These are phyloP conservation scores for Pichia sp. DNA, from an alignment of 1,139 yeast genomes.

Conservation along the genomic window DNA sequence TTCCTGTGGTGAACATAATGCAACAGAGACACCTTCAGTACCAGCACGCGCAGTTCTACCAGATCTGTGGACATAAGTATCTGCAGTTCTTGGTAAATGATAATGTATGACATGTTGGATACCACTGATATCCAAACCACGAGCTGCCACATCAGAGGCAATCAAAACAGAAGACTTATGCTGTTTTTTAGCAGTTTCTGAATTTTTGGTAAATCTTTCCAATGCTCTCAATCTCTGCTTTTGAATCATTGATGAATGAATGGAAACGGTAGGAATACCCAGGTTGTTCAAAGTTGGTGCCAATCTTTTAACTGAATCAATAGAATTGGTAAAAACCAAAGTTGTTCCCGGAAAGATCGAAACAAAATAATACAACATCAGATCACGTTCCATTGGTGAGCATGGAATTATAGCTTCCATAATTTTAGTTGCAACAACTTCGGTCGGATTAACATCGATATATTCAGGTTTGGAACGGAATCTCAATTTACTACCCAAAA, in stretches of 20 bases:
- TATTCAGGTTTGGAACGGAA: slow-evolving; percentile 54
- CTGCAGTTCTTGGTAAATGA: slow-evolving; percentile 92
- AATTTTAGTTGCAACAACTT: slow-evolving; percentile 65
- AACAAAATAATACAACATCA: slow-evolving; percentile 80
- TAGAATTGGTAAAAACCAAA: slow-evolving; percentile 86
- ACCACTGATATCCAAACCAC: slow-evolving; percentile 90
- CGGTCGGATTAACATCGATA: slow-evolving; percentile 84
- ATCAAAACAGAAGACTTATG: slow-evolving; percentile 62
- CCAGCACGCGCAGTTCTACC: slow-evolving; percentile 99
- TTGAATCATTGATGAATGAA: slow-evolving; percentile 94
- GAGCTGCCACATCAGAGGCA: slow-evolving; percentile 97
- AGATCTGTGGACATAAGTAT: slow-evolving; percentile 88
- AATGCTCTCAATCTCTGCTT: slow-evolving; percentile 82
- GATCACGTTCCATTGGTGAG: slow-evolving; percentile 83
- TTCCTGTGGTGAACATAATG: slow-evolving; percentile 91
- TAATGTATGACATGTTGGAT: slow-evolving; percentile 95
- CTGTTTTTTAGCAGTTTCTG: slow-evolving; percentile 34
- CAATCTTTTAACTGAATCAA: slow-evolving; percentile 84
- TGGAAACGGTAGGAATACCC: slow-evolving; percentile 64
- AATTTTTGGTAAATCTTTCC: slow-evolving; percentile 59
- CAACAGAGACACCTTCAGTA: slow-evolving; percentile 85
- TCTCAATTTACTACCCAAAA: slow-evolving; percentile 49
- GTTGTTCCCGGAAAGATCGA: slow-evolving; percentile 85
- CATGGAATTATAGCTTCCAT: slow-evolving; percentile 89
- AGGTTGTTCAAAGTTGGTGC: slow-evolving; percentile 68